Evolutionary conservation across 1,139 yeast genomes (phyloP).

Genomic region (Suhomyces guaymorum): DNA sequence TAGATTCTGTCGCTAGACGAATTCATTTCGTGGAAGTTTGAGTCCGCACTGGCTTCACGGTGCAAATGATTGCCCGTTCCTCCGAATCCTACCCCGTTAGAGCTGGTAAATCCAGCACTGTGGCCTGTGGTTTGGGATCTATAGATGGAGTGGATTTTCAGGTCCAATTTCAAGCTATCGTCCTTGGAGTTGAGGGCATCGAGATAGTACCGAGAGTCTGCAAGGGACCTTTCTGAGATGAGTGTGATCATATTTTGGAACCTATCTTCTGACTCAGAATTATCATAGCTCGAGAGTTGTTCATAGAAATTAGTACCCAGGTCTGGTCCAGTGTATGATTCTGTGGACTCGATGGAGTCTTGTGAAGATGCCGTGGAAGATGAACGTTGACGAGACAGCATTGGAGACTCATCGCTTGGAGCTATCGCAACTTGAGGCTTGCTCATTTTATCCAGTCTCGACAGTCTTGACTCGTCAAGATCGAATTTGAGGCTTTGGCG

Average conservation of each 20-base stretch:
- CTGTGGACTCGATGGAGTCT: constrained; percentile 20
- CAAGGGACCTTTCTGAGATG: constrained; percentile 34
- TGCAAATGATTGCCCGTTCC: constrained; percentile 7
- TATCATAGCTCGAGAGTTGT: constrained; percentile 4
- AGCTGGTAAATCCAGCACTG: constrained; percentile 7
- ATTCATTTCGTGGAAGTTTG: constrained; percentile 8
- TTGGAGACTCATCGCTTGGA: not conserved
- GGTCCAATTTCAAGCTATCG: constrained; percentile 25
- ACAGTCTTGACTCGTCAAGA: too few relatives aligned
- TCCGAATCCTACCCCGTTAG: constrained; percentile 6
- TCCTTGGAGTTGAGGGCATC: constrained; percentile 23
- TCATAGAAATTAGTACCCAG: constrained; percentile 14
- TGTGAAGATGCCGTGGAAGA: constrained; percentile 10
- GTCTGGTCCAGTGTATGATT: constrained; percentile 15
- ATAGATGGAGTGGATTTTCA: constrained; percentile 37
- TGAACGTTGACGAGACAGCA: constrained; percentile 1
- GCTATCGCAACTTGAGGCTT: too few relatives aligned
- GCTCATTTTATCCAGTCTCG: too few relatives aligned
- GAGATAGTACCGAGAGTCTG: constrained; percentile 29
- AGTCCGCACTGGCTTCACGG: constrained; percentile 13
- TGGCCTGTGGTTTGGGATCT: constrained; percentile 23
- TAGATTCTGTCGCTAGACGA: constrained; percentile 26
- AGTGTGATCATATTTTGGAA: constrained; percentile 27
- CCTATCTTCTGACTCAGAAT: constrained; percentile 11
- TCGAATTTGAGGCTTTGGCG: constrained; percentile 12